Evolutionary conservation across 2,329 filamentous ascomycete species (phyloP), one percentile per base, ranked within the genome.

Genomic region (Alternaria ethzedia): DNA sequence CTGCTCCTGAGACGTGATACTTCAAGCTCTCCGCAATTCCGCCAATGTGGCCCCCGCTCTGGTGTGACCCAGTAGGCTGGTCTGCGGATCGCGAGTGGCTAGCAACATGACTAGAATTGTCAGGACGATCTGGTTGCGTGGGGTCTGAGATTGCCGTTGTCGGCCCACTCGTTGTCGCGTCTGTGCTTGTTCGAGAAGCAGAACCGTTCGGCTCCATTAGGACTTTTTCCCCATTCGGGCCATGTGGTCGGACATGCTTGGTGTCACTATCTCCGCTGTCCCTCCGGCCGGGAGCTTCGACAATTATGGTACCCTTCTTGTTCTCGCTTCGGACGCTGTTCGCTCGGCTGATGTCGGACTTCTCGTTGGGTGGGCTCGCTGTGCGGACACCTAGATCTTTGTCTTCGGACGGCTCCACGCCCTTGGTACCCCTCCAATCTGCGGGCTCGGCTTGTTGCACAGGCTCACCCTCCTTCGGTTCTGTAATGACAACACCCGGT

Each of bases 401-500:
- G 64, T 87, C 84, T 12, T 84, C 80, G 7, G 80, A 81, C 1
- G 85, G 83, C 45, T 72, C 75, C 20, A 76, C 72, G 17, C 71
- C 67, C 20, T 70, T 68, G n/a, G 69, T 64, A 26, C 91, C 91
- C 63, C 89, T 89, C 93, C 93, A 97, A 75, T 96, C 88, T 1
- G 93, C 88, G 1, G 92, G 82, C 51, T 82, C 79, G 69, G 87
- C 87, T 80, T 97, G 90, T 2, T 87, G 87, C 5, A 97, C 89
- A 0, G 88, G 86, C 55, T 91, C 88, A 4, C 89, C 88, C 36
- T 87, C 83, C 15, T 83, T 84, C 0, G 93, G 92, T 77, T 94
- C 88, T 1, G 82, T 83, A 55, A 93, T 87, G 41, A 89, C 82
- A 41, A 85, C 65, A 26, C 73, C 74, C 26, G 72, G 70, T 65